These are phyloP conservation scores for Gracilaria vermiculophylla DNA, from an alignment of 23 red algal species.

Conservation along the genomic window DNA sequence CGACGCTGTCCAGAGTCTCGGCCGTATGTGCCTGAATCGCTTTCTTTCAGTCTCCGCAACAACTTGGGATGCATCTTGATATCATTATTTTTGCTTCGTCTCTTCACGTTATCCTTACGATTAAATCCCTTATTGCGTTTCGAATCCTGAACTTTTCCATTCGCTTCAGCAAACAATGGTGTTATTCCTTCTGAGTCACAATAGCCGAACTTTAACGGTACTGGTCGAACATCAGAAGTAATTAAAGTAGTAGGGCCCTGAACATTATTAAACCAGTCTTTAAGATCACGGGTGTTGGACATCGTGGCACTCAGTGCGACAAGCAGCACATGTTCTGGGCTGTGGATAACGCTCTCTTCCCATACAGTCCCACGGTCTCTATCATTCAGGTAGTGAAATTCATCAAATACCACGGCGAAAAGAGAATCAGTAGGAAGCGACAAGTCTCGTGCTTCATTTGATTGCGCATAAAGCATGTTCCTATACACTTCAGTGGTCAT, in stretches of 20 bases:
- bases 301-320: constrained; percentile 96
- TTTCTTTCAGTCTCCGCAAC: constrained; percentile 32
- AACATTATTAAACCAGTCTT: constrained; percentile 77
- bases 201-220: constrained; percentile 83
- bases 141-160: background rate
- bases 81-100: background rate
- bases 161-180: constrained; percentile 70
- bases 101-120: constrained; percentile 1
- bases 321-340: constrained; percentile 66
- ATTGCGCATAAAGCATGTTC: constrained; percentile 92
- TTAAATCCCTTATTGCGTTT: constrained; percentile 48
- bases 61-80: constrained; percentile 65
- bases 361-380: constrained; percentile 93
- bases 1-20: background rate
- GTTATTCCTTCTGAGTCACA: constrained; percentile 64
- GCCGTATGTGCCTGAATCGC: background rate
- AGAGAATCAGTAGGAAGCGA: constrained; percentile 50
- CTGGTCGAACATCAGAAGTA: constrained; percentile 60
- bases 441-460: background rate
- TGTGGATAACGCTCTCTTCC: constrained; percentile 96
- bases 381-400: constrained; percentile 98
- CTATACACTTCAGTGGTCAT: constrained; percentile 99
- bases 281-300: constrained; percentile 73
- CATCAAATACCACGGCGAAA: constrained; percentile 89
- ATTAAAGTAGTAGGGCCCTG: constrained; percentile 83